Evolutionary conservation across 805 yeast species (phyloP).

Genomic region (Suhomyces prunicola): DNA sequence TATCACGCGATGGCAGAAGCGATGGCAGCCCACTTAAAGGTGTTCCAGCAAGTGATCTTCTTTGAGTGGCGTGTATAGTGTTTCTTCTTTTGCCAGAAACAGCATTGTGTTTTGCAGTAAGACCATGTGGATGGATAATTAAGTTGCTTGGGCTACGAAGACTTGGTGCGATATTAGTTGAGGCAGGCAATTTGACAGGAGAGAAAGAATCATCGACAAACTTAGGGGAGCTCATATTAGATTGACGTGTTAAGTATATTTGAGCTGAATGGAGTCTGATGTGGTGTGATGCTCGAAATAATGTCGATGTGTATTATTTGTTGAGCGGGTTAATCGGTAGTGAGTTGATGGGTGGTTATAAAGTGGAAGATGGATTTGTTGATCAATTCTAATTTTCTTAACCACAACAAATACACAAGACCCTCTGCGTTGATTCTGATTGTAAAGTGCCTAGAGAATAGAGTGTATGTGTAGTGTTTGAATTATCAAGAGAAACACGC

Average conservation of each 20-base stretch:
- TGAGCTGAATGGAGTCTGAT: too few species aligned
- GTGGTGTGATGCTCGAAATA: too few species aligned
- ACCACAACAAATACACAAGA: neutral
- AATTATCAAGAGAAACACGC: neutral
- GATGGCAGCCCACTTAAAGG: conserved; percentile 8
- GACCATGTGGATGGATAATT: conserved; percentile 41
- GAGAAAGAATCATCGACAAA: conserved; percentile 12
- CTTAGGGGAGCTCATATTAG: neutral
- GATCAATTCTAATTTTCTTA: neutral
- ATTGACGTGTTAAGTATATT: neutral
- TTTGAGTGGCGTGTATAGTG: conserved; percentile 9
- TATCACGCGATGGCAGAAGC: conserved; percentile 1
- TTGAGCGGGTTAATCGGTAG: neutral
- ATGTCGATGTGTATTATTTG: neutral
- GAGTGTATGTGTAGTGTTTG: neutral
- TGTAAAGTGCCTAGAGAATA: neutral
- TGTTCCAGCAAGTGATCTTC: conserved; percentile 10
- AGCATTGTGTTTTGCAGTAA: conserved; percentile 34
- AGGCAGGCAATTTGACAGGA: conserved; percentile 12
- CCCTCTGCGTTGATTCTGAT: neutral
- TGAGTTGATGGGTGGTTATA: too few species aligned
- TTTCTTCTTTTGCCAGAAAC: conserved; percentile 19
- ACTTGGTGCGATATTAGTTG: neutral
- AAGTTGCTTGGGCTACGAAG: neutral
- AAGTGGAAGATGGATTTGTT: too few species aligned